Conservation (phyloP, 2,329 filamentous ascomycete species). For the Cladophialophora carrionii region DNA sequence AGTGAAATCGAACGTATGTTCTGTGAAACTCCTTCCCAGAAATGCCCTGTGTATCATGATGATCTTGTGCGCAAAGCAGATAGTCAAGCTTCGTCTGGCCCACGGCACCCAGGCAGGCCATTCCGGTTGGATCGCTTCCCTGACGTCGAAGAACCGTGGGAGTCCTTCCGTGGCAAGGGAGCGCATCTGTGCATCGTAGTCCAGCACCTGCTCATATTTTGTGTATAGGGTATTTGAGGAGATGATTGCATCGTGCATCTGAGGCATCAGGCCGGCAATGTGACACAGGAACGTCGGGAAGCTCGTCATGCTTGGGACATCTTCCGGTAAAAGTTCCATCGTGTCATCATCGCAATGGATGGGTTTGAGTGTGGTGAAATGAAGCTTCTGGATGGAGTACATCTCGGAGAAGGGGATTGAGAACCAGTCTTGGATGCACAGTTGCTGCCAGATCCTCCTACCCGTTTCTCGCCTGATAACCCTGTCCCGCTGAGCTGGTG, state of each 20-base stretch:
- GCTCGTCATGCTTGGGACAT: constrained; percentile 42
- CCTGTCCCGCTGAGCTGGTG: constrained; percentile 30
- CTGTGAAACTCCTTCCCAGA: constrained; percentile 49
- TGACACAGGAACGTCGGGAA: constrained; percentile 46
- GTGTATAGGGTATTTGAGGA: constrained; percentile 45
- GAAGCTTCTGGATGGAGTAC: constrained; percentile 45
- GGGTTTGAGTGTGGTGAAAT: constrained; percentile 45
- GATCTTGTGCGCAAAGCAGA: constrained; percentile 49
- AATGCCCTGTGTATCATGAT: constrained; percentile 52
- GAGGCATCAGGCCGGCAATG: constrained; percentile 46
- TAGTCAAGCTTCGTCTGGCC: constrained; percentile 47
- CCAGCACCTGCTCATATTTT: constrained; percentile 48
- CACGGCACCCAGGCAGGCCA: constrained; percentile 50
- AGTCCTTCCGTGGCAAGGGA: constrained; percentile 42
- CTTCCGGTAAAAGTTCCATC: constrained; percentile 30
- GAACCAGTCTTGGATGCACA: constrained; percentile 51
- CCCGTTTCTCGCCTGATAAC: constrained; percentile 43
- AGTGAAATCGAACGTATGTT: constrained; percentile 49
- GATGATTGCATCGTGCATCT: constrained; percentile 47
- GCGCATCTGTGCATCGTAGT: constrained; percentile 48
- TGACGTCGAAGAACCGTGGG: constrained; percentile 44
- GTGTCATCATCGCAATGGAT: constrained; percentile 46
- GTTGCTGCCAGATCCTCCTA: constrained; percentile 46
- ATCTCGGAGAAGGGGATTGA: constrained; percentile 48
- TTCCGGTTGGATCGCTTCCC: constrained; percentile 41